These are phyloP conservation scores for Moesziomyces antarcticus DNA, from an alignment of 1,284 basidiomycete species.

Conservation along the genomic window DNA sequence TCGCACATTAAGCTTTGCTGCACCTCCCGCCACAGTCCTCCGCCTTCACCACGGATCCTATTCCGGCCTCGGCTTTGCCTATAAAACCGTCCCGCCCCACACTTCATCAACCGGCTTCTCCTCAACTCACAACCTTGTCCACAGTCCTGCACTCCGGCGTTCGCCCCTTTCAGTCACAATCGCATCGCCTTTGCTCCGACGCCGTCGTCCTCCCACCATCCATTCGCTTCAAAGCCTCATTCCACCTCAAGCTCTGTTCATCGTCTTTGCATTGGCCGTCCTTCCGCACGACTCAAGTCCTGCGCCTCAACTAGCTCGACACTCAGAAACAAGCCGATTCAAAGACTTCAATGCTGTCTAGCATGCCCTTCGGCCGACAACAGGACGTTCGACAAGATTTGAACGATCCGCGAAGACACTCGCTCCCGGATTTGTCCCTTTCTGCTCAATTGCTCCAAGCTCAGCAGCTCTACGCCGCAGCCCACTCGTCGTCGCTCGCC, in stretches of 20 bases:
- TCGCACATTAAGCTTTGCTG: background rate
- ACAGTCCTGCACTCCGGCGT: too few relatives aligned
- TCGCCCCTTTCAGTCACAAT: background rate
- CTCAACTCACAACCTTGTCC: too few relatives aligned
- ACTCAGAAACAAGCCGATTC: background rate
- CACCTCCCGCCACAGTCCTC: background rate
- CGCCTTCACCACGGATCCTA: background rate
- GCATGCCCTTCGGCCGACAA: constrained; percentile 21
- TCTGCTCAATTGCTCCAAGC: constrained; percentile 24
- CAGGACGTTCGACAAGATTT: constrained; percentile 22
- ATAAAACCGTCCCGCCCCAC: background rate
- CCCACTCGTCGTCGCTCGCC: background rate
- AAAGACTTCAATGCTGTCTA: constrained; percentile 15
- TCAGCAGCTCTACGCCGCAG: constrained; percentile 14
- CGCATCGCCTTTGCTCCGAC: background rate
- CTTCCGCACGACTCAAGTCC: too few relatives aligned
- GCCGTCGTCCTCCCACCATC: background rate
- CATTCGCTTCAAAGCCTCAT: background rate
- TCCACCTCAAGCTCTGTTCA: background rate
- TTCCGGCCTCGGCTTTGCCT: background rate
- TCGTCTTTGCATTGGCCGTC: too few relatives aligned
- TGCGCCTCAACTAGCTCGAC: background rate
- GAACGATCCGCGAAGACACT: constrained; percentile 15
- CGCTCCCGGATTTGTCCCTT: constrained; percentile 11
- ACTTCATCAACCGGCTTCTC: background rate